Evolutionary conservation across 495 filamentous ascomycete genomes (phyloP).

Genomic region (Neurospora pannonica): DNA sequence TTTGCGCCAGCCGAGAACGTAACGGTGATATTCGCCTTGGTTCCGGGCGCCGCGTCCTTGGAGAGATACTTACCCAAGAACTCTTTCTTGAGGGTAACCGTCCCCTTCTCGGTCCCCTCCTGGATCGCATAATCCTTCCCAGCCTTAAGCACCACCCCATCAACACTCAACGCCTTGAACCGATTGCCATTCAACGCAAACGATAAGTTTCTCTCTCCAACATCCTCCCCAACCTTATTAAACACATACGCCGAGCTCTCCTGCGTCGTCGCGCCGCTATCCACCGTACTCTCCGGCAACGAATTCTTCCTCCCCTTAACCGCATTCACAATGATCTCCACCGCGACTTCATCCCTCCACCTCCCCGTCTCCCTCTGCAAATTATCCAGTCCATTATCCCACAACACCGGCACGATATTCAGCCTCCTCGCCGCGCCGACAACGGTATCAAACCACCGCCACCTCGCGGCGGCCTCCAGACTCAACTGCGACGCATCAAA

Average conservation of each 20-base stretch:
- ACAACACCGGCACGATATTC: conserved; percentile 41
- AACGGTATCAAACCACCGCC: conserved; percentile 50
- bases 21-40: conserved; percentile 42
- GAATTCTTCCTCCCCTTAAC: conserved; percentile 37
- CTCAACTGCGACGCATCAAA: conserved; percentile 39
- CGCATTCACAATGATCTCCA: conserved; percentile 39
- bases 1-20: conserved; percentile 41
- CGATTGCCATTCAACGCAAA: conserved; percentile 49
- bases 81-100: conserved; percentile 37
- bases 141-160: conserved; percentile 20
- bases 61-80: conserved; percentile 39
- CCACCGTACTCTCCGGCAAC: conserved; percentile 44
- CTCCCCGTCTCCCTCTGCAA: conserved; percentile 33
- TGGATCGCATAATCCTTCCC: conserved; percentile 39
- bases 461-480: conserved; percentile 46
- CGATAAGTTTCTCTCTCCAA: conserved; percentile 31
- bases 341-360: conserved; percentile 42
- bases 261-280: conserved; percentile 35
- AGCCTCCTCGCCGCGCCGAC: conserved; percentile 36
- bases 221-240: conserved; percentile 38
- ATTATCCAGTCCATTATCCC: conserved; percentile 48
- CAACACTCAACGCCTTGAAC: conserved; percentile 34
- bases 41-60: conserved; percentile 28
- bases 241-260: conserved; percentile 45
- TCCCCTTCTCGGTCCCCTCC: conserved; percentile 22